Percentiles rank a stretch among this genome's conserved stretches.
Evolutionary conservation across 768 basidiomycete genomes (phyloP).

Genomic region (Leccinum subtestaceum): DNA sequence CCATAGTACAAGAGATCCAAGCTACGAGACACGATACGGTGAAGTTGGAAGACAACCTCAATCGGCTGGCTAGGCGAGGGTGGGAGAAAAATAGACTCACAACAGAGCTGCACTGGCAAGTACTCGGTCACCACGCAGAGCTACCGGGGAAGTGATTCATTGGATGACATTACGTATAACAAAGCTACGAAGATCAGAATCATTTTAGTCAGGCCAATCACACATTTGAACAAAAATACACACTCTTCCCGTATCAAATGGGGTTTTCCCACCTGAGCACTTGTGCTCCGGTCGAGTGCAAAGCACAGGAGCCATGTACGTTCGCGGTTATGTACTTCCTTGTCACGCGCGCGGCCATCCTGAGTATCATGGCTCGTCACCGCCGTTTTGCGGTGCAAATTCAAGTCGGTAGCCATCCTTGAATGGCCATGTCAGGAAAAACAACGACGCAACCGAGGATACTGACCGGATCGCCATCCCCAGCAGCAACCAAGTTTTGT

Average conservation of each 20-base stretch:
- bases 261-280: constrained; percentile 97
- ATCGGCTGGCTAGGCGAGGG: neutral
- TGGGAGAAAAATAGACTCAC: constrained; percentile 39
- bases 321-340: constrained; percentile 91
- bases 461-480: constrained; percentile 81
- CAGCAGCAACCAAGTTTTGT: constrained; percentile 87
- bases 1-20: constrained; percentile 89
- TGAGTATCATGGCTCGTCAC: constrained; percentile 59
- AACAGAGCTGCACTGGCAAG: constrained; percentile 61
- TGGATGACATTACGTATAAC: constrained; percentile 79
- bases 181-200: constrained; percentile 45
- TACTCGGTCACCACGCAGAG: constrained; percentile 60
- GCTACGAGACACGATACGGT: constrained; percentile 84
- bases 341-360: constrained; percentile 77
- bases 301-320: constrained; percentile 91
- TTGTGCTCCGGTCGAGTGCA: constrained; percentile 82
- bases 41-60: constrained; percentile 44
- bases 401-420: constrained; percentile 95
- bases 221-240: constrained; percentile 29
- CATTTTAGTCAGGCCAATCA: neutral
- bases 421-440: constrained; percentile 11
- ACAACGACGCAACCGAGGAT: neutral
- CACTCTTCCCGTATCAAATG: constrained; percentile 91
- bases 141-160: constrained; percentile 71
- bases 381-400: constrained; percentile 85